A percentile compares a stretch with the other conserved stretches of the same genome.
phyloP scores from a whole-genome alignment of 2,329 filamentous ascomycete species.

The Parastagonospora avenae region DNA sequence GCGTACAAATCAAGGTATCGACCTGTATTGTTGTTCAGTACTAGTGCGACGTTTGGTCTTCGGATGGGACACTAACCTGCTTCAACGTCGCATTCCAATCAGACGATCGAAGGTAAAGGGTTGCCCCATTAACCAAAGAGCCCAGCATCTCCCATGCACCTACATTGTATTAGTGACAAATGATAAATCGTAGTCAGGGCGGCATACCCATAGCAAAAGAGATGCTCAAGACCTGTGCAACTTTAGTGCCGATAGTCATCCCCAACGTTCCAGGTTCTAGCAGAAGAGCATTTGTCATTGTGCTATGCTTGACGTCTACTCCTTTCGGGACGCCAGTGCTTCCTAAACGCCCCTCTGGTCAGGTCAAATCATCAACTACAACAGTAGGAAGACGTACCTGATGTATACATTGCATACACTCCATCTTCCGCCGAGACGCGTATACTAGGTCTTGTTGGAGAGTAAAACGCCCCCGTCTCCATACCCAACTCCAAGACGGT shows the following conservation, averaged over 20 bases:
- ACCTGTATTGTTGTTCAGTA: conserved; percentile 52
- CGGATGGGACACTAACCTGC: too few species aligned
- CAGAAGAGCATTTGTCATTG: conserved; percentile 61
- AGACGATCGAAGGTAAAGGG: conserved; percentile 58
- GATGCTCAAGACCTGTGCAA: conserved; percentile 63
- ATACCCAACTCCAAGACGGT: conserved; percentile 22
- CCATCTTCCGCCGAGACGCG: neutral
- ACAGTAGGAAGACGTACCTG: conserved; percentile 42
- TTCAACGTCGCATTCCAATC: conserved; percentile 55
- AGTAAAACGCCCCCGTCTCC: conserved; percentile 17
- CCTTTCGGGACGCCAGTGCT: conserved; percentile 65
- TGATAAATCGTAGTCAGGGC: neutral
- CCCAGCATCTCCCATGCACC: conserved; percentile 65
- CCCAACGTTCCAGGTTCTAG: conserved; percentile 59
- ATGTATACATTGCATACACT: conserved; percentile 58
- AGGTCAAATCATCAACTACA: too few species aligned
- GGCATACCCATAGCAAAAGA: conserved; percentile 66
- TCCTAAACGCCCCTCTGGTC: too few species aligned
- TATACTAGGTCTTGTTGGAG: conserved; percentile 4
- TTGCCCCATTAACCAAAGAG: conserved; percentile 63
- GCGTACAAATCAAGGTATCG: conserved; percentile 46
- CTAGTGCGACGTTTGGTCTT: too few species aligned
- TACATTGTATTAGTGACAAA: conserved; percentile 26
- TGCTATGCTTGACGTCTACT: conserved; percentile 62
- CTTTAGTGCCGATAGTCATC: conserved; percentile 56